phyloP scores from a whole-genome alignment of 2,329 filamentous ascomycete genomes.

The Ceratocystis smalleyi region DNA sequence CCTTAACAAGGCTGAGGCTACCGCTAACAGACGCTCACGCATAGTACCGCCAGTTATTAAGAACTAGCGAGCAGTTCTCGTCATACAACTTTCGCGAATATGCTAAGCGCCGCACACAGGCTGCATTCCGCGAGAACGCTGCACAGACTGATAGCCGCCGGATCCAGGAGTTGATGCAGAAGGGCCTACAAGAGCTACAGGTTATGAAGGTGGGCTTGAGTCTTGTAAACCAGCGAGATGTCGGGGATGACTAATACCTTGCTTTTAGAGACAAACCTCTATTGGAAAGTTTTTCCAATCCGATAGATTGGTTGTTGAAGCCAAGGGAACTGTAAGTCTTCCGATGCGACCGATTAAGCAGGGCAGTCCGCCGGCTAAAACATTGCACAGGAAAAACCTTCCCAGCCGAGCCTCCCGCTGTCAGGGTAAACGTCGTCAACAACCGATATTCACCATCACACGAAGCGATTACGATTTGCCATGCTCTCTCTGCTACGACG shows the following conservation, averaged over 20 bases:
- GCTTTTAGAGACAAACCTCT: constrained; percentile 71
- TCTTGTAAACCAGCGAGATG: too few relatives aligned
- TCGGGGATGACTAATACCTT: neutral
- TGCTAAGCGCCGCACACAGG: constrained; percentile 73
- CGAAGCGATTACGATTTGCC: neutral
- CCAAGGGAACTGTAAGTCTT: constrained; percentile 13
- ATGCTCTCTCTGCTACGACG: constrained; percentile 1
- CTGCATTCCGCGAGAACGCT: constrained; percentile 75
- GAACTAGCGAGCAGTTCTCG: constrained; percentile 73
- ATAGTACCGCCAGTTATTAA: constrained; percentile 82
- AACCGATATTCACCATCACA: neutral
- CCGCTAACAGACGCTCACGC: neutral
- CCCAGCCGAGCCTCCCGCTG: constrained; percentile 11
- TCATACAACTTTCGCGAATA: constrained; percentile 98
- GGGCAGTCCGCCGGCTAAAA: neutral
- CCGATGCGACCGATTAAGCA: neutral
- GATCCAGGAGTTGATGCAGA: constrained; percentile 79
- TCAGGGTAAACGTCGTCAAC: neutral
- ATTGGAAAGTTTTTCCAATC: constrained; percentile 91
- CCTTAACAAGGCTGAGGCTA: neutral
- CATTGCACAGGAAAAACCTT: constrained; percentile 9
- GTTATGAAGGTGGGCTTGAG: constrained; percentile 61
- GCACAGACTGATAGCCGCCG: constrained; percentile 54
- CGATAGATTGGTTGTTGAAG: constrained; percentile 78
- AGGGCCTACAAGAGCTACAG: constrained; percentile 73